A percentile compares a stretch with the other conserved stretches of the same genome.
These are phyloP conservation scores for Vaccinium corymbosum DNA, from an alignment of 148 eudicot species.

Conservation along the genomic window DNA sequence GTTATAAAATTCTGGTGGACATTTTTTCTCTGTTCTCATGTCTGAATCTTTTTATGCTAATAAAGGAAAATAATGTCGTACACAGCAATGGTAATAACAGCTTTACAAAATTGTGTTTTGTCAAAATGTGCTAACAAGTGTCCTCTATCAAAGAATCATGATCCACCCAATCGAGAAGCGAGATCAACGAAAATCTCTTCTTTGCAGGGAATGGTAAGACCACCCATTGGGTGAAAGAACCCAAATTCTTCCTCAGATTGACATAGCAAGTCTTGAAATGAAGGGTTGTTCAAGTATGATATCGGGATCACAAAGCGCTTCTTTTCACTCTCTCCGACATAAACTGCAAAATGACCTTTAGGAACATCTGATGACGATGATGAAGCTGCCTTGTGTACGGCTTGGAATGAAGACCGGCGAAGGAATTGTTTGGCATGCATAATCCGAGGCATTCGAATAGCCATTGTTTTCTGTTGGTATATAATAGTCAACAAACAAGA, in stretches of 20 bases:
- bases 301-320: slow-evolving; percentile 12
- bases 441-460: slow-evolving; percentile 7
- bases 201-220: slow-evolving; percentile 53
- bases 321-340: slow-evolving; percentile 41
- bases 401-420: slow-evolving; percentile 3
- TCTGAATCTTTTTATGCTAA: not conserved
- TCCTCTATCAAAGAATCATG: not conserved
- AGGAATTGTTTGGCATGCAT: not conserved
- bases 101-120: not conserved
- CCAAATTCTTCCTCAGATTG: slow-evolving; percentile 27
- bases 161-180: slow-evolving; percentile 13
- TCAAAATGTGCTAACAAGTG: not conserved
- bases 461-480: not conserved
- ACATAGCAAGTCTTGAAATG: not conserved
- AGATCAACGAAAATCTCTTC: slow-evolving; percentile 39
- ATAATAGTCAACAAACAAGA: not conserved
- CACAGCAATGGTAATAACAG: not conserved
- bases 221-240: slow-evolving; percentile 58
- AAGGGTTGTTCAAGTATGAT: not conserved
- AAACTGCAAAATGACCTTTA: slow-evolving; percentile 49
- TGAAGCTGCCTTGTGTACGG: slow-evolving; percentile 1
- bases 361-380: slow-evolving; percentile 9
- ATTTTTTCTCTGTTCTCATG: not conserved
- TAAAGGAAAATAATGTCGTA: not conserved
- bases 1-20: not conserved